A percentile compares a stretch with the other conserved stretches of the same genome.
Evolutionary conservation across 2,329 filamentous ascomycete genomes (phyloP).

Genomic region (Aureobasidium leucospermi): DNA sequence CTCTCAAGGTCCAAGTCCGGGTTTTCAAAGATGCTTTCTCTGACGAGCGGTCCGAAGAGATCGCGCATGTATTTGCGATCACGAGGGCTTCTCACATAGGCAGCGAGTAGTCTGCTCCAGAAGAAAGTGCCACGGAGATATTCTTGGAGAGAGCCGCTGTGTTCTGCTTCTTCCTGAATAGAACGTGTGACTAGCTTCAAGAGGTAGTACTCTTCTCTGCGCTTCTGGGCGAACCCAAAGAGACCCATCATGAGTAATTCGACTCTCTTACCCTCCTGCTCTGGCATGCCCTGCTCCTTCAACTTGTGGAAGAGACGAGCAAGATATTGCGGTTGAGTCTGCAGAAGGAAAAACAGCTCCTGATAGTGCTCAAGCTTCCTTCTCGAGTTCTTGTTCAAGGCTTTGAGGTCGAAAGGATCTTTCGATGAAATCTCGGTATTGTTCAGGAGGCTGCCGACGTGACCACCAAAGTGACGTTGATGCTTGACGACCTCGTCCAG

Average conservation of each 20-base stretch:
- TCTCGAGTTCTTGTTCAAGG: conserved; percentile 90
- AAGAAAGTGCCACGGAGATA: conserved; percentile 87
- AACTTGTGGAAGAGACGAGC: conserved; percentile 79
- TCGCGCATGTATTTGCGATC: conserved; percentile 90
- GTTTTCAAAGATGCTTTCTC: conserved; percentile 89
- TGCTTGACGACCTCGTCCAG: conserved; percentile 95
- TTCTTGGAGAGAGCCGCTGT: conserved; percentile 66
- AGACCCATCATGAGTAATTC: conserved; percentile 93
- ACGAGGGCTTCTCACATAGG: conserved; percentile 83
- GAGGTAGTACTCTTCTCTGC: conserved; percentile 92
- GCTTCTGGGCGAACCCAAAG: conserved; percentile 95
- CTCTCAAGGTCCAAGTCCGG: conserved; percentile 87
- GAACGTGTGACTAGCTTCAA: conserved; percentile 80
- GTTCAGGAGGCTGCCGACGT: conserved; percentile 74
- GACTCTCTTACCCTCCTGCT: conserved; percentile 87
- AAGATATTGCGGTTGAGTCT: conserved; percentile 93
- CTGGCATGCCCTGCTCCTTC: conserved; percentile 73
- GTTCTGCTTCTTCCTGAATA: conserved; percentile 77
- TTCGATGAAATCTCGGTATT: conserved; percentile 83
- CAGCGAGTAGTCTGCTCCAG: conserved; percentile 78
- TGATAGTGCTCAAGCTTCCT: conserved; percentile 96
- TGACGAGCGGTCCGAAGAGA: conserved; percentile 74
- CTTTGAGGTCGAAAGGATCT: conserved; percentile 93
- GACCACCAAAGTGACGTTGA: conserved; percentile 90
- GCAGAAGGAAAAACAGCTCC: conserved; percentile 92